phyloP scores from a whole-genome alignment of 1,284 basidiomycete species.

The Fomitopsis schrenkii region DNA sequence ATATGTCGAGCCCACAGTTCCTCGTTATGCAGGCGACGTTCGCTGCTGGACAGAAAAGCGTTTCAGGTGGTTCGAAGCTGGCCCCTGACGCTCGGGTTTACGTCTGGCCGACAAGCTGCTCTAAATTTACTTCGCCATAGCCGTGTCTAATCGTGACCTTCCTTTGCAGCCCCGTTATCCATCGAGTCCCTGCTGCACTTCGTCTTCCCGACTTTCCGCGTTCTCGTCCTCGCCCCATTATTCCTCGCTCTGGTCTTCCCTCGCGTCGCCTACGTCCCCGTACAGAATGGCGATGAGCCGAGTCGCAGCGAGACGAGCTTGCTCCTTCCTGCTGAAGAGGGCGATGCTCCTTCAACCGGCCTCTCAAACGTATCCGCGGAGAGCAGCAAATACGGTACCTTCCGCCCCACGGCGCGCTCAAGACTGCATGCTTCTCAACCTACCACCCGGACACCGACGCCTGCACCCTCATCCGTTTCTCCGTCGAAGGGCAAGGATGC shows the following conservation, averaged over 20 bases:
- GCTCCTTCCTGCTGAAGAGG: conserved; percentile 45
- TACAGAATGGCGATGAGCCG: conserved; percentile 39
- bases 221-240: conserved; percentile 57
- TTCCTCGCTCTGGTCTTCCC: conserved; percentile 53
- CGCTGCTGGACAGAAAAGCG: too few relatives aligned
- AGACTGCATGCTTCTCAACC: conserved; percentile 48
- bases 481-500: conserved; percentile 34
- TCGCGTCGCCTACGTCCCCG: conserved; percentile 54
- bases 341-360: conserved; percentile 39
- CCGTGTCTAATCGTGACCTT: neutral
- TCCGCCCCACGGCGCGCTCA: conserved; percentile 44
- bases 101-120: neutral
- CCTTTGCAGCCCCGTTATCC: conserved; percentile 28
- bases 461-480: conserved; percentile 42
- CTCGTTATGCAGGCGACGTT: too few relatives aligned
- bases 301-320: conserved; percentile 45
- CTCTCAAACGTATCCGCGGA: conserved; percentile 43
- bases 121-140: neutral
- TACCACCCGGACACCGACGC: conserved; percentile 58
- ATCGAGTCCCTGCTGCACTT: conserved; percentile 53
- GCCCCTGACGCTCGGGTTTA: too few relatives aligned
- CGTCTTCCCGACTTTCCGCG: conserved; percentile 59
- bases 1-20: too few relatives aligned
- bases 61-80: too few relatives aligned
- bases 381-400: conserved; percentile 71